Percentiles rank a stretch among this genome's conserved stretches.
phyloP scores from a whole-genome alignment of 2,329 filamentous ascomycete genomes.

The Ophiosphaerella narmari region DNA sequence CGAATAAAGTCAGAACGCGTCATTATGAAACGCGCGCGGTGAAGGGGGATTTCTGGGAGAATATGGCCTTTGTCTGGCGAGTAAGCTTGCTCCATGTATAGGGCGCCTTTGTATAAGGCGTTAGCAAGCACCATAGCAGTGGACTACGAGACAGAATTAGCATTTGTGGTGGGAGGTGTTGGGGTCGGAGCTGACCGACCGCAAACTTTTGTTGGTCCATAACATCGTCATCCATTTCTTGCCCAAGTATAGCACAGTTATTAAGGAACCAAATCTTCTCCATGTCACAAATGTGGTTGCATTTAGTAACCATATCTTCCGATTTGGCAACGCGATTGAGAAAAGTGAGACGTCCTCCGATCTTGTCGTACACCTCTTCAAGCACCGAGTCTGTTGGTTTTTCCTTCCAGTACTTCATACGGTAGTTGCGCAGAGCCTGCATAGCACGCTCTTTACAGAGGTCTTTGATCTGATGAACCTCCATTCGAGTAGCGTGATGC shows the following conservation, averaged over 20 bases:
- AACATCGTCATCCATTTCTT: conserved; percentile 90
- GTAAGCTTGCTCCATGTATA: conserved; percentile 65
- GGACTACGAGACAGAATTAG: conserved; percentile 56
- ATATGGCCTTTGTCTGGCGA: conserved; percentile 71
- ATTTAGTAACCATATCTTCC: conserved; percentile 76
- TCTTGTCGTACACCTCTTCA: conserved; percentile 79
- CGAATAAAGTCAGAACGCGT: conserved; percentile 94
- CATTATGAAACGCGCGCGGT: conserved; percentile 72
- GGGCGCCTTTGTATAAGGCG: conserved; percentile 83
- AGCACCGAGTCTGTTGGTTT: conserved; percentile 60
- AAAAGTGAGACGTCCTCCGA: conserved; percentile 87
- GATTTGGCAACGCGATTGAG: conserved; percentile 90
- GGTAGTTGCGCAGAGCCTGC: conserved; percentile 75
- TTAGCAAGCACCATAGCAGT: conserved; percentile 93
- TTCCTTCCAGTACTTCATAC: conserved; percentile 76
- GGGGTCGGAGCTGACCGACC: conserved; percentile 55
- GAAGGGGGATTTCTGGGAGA: conserved; percentile 69
- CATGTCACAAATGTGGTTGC: conserved; percentile 70
- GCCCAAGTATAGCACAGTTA: conserved; percentile 74
- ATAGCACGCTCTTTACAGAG: conserved; percentile 79
- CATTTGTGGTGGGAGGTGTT: neutral
- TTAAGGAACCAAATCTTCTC: conserved; percentile 83
- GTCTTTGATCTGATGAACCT: conserved; percentile 85
- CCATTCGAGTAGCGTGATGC: conserved; percentile 90
- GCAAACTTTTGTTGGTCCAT: conserved; percentile 98